Conservation (phyloP, 2,329 filamentous ascomycete genomes). For the Zopfia rhizophila region DNA sequence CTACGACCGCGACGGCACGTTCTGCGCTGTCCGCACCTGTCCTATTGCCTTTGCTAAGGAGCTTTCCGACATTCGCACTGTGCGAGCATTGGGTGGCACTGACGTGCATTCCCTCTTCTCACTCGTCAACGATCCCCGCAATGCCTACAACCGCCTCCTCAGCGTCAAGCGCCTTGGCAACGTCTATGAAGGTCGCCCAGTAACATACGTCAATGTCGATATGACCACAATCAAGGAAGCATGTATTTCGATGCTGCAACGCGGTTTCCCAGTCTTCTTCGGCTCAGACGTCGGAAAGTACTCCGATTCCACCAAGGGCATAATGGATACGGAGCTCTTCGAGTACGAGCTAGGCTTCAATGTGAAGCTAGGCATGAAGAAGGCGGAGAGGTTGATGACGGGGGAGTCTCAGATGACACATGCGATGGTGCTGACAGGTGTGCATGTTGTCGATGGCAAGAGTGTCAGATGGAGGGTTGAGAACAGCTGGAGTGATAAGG, state of each 20-base stretch:
- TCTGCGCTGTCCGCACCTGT: constrained; percentile 70
- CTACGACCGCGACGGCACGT: constrained; percentile 73
- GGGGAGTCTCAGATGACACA: constrained; percentile 89
- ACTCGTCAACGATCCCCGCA: constrained; percentile 85
- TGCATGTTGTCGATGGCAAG: constrained; percentile 76
- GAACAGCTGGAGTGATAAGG: constrained; percentile 80
- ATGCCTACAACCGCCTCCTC: constrained; percentile 76
- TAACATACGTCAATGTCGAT: constrained; percentile 86
- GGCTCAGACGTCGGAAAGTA: constrained; percentile 89
- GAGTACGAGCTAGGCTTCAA: constrained; percentile 90
- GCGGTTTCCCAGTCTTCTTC: constrained; percentile 86
- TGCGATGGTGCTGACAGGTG: constrained; percentile 89
- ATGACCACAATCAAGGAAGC: constrained; percentile 77
- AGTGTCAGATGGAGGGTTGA: constrained; percentile 85
- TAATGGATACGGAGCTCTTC: constrained; percentile 82
- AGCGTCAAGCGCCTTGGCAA: constrained; percentile 85
- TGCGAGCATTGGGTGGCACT: constrained; percentile 67
- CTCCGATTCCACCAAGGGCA: constrained; percentile 72
- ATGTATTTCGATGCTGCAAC: constrained; percentile 80
- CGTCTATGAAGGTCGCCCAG: constrained; percentile 76
- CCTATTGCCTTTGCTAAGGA: constrained; percentile 78
- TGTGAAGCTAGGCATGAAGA: constrained; percentile 76
- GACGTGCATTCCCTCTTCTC: constrained; percentile 78
- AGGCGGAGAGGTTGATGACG: constrained; percentile 77
- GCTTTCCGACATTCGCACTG: constrained; percentile 67